phyloP scores from a whole-genome alignment of 1,284 basidiomycete genomes.

The Agroathelia rolfsii region DNA sequence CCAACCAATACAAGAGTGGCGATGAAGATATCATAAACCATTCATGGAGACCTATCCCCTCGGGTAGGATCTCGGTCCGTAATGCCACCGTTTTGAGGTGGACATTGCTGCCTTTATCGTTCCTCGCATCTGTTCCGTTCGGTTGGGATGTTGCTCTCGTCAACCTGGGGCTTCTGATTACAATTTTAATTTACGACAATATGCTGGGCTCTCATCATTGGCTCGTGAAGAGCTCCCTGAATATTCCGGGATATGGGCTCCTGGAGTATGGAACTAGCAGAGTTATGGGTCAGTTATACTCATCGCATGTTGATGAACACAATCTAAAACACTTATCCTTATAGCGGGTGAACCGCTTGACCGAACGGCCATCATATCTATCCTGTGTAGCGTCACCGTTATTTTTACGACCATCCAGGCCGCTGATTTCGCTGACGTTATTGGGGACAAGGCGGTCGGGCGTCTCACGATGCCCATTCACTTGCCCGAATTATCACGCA shows the following conservation, averaged over 20 bases:
- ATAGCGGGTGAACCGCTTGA: constrained; percentile 10
- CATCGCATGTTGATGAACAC: no score
- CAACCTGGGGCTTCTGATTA: constrained; percentile 17
- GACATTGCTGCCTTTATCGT: constrained; percentile 16
- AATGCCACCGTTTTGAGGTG: constrained; percentile 21
- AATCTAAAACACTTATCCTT: no score
- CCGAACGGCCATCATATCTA: constrained; percentile 14
- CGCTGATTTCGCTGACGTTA: constrained; percentile 26
- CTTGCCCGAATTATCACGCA: constrained; percentile 19
- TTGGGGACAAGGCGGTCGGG: constrained; percentile 21
- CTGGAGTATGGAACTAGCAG: constrained; percentile 24
- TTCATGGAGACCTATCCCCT: constrained; percentile 25
- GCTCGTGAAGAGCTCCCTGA: constrained; percentile 22
- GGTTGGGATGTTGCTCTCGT: constrained; percentile 14
- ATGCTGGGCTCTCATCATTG: constrained; percentile 16
- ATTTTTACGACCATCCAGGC: constrained; percentile 25
- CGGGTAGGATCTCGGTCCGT: constrained; percentile 18
- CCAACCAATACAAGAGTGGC: constrained; percentile 22
- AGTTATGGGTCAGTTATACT: constrained; percentile 17
- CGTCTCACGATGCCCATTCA: constrained; percentile 25
- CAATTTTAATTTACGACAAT: constrained; percentile 22
- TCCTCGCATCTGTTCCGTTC: constrained; percentile 16
- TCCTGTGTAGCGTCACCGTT: constrained; percentile 19
- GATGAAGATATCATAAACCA: constrained; percentile 24
- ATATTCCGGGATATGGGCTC: constrained; percentile 22